A percentile compares a stretch with the other conserved stretches of the same genome.
phyloP scores from a whole-genome alignment of 2,329 filamentous ascomycete genomes.

The Aspergillus flavus region DNA sequence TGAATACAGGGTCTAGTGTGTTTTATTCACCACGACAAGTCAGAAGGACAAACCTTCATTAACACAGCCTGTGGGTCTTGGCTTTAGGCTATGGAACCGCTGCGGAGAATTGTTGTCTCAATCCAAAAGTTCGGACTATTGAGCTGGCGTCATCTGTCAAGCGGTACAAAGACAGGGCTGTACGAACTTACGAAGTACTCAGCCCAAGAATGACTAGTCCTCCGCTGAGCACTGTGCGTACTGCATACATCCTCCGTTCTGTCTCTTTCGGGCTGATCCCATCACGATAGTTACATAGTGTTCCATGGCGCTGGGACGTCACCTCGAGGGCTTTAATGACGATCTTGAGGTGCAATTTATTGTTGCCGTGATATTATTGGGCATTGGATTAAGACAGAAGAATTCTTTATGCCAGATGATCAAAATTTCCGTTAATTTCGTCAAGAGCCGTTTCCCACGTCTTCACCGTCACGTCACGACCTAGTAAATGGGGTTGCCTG shows the following conservation, averaged over 20 bases:
- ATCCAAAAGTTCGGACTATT: constrained; percentile 18
- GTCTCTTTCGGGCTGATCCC: neutral
- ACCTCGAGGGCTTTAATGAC: constrained; percentile 5
- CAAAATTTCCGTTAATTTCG: neutral
- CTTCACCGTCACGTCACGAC: neutral
- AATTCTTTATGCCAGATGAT: constrained; percentile 6
- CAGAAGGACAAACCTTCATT: neutral
- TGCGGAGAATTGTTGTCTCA: constrained; percentile 27
- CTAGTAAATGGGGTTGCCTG: constrained; percentile 16
- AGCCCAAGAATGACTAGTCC: neutral
- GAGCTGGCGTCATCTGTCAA: constrained; percentile 22
- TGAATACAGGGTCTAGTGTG: neutral
- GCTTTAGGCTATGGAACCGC: constrained; percentile 14
- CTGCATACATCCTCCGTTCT: neutral
- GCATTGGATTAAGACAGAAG: neutral
- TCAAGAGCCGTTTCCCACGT: neutral
- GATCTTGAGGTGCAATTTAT: constrained; percentile 1
- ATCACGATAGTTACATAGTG: constrained; percentile 7
- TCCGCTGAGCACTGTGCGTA: neutral
- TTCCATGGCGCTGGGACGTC: constrained; percentile 13
- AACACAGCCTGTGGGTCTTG: constrained; percentile 17
- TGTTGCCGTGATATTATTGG: constrained; percentile 3
- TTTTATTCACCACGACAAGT: neutral
- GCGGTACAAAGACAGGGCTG: constrained; percentile 5
- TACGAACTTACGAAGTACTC: neutral